Percentiles rank a stretch among this genome's conserved stretches.
These are phyloP conservation scores for Physcia stellaris DNA, from an alignment of 495 filamentous ascomycete species.

Conservation along the genomic window DNA sequence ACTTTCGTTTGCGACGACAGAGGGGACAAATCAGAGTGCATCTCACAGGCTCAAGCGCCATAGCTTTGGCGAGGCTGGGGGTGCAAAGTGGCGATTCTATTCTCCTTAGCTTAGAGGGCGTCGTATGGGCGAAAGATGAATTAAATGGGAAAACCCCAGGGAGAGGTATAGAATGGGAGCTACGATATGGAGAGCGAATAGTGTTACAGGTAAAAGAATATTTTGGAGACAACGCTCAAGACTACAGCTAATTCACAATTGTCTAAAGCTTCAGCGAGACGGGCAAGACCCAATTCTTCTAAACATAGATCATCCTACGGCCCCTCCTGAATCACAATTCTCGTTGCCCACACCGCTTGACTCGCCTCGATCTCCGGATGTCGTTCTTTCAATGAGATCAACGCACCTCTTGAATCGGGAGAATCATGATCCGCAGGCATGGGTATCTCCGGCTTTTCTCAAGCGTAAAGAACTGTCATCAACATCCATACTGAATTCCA, in stretches of 20 bases:
- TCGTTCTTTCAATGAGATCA: no score
- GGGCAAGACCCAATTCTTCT: conserved; percentile 24
- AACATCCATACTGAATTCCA: conserved; percentile 41
- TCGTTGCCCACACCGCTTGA: not conserved
- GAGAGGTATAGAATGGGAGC: conserved; percentile 59
- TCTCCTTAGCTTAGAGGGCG: conserved; percentile 51
- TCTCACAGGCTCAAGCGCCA: conserved; percentile 60
- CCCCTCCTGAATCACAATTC: conserved; percentile 11
- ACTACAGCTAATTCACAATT: not conserved
- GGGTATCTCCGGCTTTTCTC: conserved; percentile 65
- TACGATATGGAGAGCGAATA: conserved; percentile 45
- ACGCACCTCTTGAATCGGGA: not conserved
- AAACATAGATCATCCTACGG: conserved; percentile 31
- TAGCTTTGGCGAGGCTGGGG: conserved; percentile 47
- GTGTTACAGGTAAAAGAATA: conserved; percentile 40
- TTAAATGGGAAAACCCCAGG: conserved; percentile 42
- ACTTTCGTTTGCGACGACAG: conserved; percentile 65
- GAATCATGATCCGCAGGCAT: conserved; percentile 27
- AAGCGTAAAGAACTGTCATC: conserved; percentile 49
- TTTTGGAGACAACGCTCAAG: not conserved
- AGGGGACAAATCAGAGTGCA: conserved; percentile 75
- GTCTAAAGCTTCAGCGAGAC: conserved; percentile 21
- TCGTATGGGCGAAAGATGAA: conserved; percentile 40
- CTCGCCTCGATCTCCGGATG: not conserved
- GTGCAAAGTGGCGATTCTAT: conserved; percentile 70